These are phyloP conservation scores for Fusarium ambrosium DNA, from an alignment of 2,329 filamentous ascomycete genomes.

Conservation along the genomic window DNA sequence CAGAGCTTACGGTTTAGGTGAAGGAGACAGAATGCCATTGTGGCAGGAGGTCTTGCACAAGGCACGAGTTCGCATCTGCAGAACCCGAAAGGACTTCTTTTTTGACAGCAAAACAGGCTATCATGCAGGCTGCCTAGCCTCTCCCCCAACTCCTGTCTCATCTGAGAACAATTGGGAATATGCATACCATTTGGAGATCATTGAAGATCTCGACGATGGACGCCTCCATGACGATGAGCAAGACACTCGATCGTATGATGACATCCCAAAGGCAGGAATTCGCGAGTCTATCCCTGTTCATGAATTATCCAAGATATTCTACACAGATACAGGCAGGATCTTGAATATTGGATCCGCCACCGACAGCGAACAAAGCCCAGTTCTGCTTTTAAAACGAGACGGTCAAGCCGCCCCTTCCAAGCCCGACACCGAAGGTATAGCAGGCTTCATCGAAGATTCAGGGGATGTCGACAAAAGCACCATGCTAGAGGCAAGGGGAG, in stretches of 20 bases:
- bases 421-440: constrained; percentile 5
- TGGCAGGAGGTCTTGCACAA: constrained; percentile 99
- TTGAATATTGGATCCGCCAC: constrained; percentile 76
- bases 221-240: constrained; percentile 63
- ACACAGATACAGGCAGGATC: constrained; percentile 90
- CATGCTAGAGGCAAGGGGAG: constrained; percentile 30
- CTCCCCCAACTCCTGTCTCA: constrained; percentile 8
- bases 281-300: constrained; percentile 66
- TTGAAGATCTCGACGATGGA: constrained; percentile 81
- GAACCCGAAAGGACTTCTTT: constrained; percentile 65
- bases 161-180: constrained; percentile 59
- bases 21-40: constrained; percentile 72
- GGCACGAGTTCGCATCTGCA: constrained; percentile 82
- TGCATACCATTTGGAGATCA: constrained; percentile 83
- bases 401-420: constrained; percentile 24
- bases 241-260: constrained; percentile 54
- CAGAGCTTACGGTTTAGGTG: constrained; percentile 47
- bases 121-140: constrained; percentile 4
- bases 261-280: constrained; percentile 60
- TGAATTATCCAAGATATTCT: constrained; percentile 89
- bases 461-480: constrained; percentile 4
- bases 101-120: constrained; percentile 42
- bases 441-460: constrained; percentile 61
- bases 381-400: constrained; percentile 53
- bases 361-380: constrained; percentile 61